Evolutionary conservation across 345 rosid species (phyloP).

Genomic region (Stellera chamaejasme): DNA sequence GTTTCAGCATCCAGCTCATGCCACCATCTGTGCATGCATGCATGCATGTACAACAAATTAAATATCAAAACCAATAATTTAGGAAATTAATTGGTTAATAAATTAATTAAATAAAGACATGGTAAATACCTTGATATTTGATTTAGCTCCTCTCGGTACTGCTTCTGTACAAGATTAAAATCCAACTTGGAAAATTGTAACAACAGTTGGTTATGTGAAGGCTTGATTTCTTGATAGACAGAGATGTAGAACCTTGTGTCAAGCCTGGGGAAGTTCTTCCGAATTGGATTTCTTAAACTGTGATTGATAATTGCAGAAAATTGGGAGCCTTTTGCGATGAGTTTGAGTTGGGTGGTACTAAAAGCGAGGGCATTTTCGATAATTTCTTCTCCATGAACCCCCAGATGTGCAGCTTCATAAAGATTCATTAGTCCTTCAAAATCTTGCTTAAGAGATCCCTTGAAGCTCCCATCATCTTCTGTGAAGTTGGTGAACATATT

Average conservation of each 20-base stretch:
- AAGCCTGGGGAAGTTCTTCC: constrained; percentile 16
- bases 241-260: constrained; percentile 20
- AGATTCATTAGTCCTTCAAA: constrained; percentile 15
- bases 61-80: too few species aligned
- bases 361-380: constrained; percentile 10
- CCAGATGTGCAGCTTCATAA: constrained; percentile 21
- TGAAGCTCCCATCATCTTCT: constrained; percentile 14
- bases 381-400: constrained; percentile 8
- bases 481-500: constrained; percentile 21
- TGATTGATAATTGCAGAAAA: constrained; percentile 8
- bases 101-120: too few species aligned
- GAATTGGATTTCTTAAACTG: constrained; percentile 2
- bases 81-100: too few species aligned
- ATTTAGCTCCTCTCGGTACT: constrained; percentile 22
- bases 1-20: constrained; percentile 12
- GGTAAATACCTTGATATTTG: constrained; percentile 6
- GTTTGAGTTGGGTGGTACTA: neutral
- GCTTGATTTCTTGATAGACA: constrained; percentile 12
- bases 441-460: constrained; percentile 2
- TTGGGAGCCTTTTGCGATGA: neutral
- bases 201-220: constrained; percentile 9
- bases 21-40: constrained; percentile 16
- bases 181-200: constrained; percentile 20
- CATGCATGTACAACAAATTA: neutral
- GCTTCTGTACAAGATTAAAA: constrained; percentile 23